Evolutionary conservation across 148 eudicot species (phyloP).

Genomic region (Euryodendron excelsum): DNA sequence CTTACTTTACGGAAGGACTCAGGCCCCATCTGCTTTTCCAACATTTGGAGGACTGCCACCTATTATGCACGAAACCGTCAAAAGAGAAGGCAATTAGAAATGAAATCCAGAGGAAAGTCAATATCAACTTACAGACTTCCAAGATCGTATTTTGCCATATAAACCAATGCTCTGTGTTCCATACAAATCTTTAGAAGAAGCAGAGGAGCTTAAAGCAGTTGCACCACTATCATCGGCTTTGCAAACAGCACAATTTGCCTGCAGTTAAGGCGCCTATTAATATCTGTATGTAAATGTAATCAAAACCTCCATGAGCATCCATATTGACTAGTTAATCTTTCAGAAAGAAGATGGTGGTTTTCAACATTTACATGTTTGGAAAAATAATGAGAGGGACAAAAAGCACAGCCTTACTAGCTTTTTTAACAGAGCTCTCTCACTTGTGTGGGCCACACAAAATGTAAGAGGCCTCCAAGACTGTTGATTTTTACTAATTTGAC

Average conservation of each 20-base stretch:
- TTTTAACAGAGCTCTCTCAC: neutral
- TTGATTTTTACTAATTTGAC: constrained; percentile 9
- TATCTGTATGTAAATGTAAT: neutral
- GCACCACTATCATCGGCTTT: constrained; percentile 91
- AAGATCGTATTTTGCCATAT: constrained; percentile 84
- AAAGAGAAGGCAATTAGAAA: constrained; percentile 7
- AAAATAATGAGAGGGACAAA: neutral
- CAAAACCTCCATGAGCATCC: neutral
- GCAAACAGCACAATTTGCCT: constrained; percentile 95
- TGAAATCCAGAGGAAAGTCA: constrained; percentile 8
- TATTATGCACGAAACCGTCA: constrained; percentile 22
- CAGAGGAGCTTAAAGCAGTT: constrained; percentile 72
- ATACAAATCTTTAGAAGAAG: constrained; percentile 71
- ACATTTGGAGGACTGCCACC: constrained; percentile 97
- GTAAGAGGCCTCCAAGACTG: neutral
- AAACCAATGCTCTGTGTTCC: constrained; percentile 95
- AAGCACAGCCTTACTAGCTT: constrained; percentile 1
- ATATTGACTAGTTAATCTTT: neutral
- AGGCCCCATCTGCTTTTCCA: constrained; percentile 99
- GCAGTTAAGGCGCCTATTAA: constrained; percentile 8
- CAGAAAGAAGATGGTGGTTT: neutral
- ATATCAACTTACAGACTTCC: constrained; percentile 85
- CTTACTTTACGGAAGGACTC: constrained; percentile 92
- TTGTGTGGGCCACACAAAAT: neutral
- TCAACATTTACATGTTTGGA: neutral